A percentile compares a stretch with the other conserved stretches of the same genome.
phyloP scores from a whole-genome alignment of 2,329 filamentous ascomycete genomes.

The Metarhizium robertsii region DNA sequence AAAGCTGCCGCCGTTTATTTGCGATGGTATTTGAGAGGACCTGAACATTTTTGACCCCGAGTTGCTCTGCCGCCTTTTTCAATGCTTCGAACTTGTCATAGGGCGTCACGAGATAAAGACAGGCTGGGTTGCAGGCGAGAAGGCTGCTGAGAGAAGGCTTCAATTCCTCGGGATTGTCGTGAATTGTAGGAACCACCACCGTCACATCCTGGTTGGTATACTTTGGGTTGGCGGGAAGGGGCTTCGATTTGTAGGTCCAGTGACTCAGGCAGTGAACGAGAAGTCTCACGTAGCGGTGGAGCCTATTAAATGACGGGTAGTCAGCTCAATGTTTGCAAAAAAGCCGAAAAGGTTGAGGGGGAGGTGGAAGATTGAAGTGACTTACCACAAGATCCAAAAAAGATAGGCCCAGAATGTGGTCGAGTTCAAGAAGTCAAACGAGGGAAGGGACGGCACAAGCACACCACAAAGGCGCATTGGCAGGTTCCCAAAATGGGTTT shows the following conservation, averaged over 20 bases:
- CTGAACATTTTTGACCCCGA: slow-evolving; percentile 52
- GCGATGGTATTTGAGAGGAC: slow-evolving; percentile 74
- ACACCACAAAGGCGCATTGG: slow-evolving; percentile 8
- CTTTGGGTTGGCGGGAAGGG: slow-evolving; percentile 70
- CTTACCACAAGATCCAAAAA: slow-evolving; percentile 39
- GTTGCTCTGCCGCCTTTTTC: slow-evolving; percentile 53
- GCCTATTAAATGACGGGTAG: slow-evolving; percentile 36
- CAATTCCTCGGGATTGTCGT: slow-evolving; percentile 76
- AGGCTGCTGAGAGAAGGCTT: slow-evolving; percentile 73
- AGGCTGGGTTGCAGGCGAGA: slow-evolving; percentile 56
- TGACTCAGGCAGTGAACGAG: slow-evolving; percentile 79
- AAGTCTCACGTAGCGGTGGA: slow-evolving; percentile 80
- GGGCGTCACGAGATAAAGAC: slow-evolving; percentile 81
- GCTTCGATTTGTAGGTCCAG: slow-evolving; percentile 78
- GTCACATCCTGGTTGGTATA: slow-evolving; percentile 80
- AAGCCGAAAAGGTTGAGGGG: neutral
- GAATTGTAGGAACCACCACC: slow-evolving; percentile 87
- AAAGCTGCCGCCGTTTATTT: slow-evolving; percentile 93
- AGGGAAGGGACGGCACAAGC: slow-evolving; percentile 10
- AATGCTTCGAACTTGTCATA: slow-evolving; percentile 66
- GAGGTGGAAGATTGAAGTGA: neutral
- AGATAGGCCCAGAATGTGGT: slow-evolving; percentile 36
- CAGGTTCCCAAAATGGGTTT: slow-evolving; percentile 3
- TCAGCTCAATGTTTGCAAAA: slow-evolving; percentile 11
- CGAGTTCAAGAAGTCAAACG: slow-evolving; percentile 29